Evolutionary conservation across 768 basidiomycete species (phyloP), one percentile per base, ranked within the genome.

Genomic region (Coprinopsis sp.): DNA sequence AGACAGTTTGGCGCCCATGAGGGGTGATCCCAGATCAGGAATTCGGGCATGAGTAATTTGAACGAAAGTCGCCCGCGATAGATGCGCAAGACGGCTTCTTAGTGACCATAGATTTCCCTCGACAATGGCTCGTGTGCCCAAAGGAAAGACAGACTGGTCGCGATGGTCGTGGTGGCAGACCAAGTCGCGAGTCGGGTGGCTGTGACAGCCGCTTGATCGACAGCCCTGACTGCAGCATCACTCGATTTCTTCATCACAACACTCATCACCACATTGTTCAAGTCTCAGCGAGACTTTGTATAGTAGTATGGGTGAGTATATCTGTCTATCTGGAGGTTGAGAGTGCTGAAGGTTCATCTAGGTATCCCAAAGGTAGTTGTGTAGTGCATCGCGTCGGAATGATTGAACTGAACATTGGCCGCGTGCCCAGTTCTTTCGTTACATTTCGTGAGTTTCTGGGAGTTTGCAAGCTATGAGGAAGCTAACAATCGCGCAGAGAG

Each of bases 381-480:
- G 40, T 28, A 24, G 19, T 28, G 40, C 43, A 74, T 58, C 29
- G 29, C 36, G 29, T 30, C 37, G 28, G 30, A 27, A 33, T 40
- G 43, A 33, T 40, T 23, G 41, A 36, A n/a, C 21, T 44, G 22
- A 34, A 36, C 29, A 27, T 12, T 34, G 27, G 45, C 50, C 38
- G n/a, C 37, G 14, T 24, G 33, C 45, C 44, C 55, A 95, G 93
- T 96, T 96, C 71, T 96, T 96, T 77, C 84, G 92, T 67, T 96
- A 92, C 64, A 90, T 94, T 57, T 94, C 92, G 85, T 90, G 65
- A 58, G 88, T 71, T 27, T 40, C 40, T 24, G 12, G 7, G 3
- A 1, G 18, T 18, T 11, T 24, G 14, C 18, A 37, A 11, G 21
- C 33, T n/a, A n/a, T 25, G 13, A 4, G 12, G 0, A 27, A 16